Percentiles rank a stretch among this genome's conserved stretches.
Conservation (phyloP, 2,329 filamentous ascomycete species). For the Falciphora oryzae region DNA sequence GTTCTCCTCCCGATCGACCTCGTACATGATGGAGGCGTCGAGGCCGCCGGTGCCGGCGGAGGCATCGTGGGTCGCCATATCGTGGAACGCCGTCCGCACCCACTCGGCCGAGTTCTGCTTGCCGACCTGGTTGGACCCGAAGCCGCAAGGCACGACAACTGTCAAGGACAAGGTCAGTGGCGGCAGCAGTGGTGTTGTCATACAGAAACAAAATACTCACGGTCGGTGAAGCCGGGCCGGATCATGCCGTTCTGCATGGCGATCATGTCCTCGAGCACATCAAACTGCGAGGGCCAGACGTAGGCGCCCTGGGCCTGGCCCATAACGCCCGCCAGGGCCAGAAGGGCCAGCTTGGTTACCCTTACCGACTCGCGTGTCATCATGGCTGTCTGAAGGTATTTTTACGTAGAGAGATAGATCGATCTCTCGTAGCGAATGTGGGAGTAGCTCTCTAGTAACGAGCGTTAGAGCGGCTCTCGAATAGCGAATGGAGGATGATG, state of each 20-base stretch:
- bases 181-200: too few relatives aligned
- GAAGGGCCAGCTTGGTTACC: neutral
- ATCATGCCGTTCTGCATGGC: conserved; percentile 2
- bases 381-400: neutral
- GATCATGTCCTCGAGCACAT: conserved; percentile 4
- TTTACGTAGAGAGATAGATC: too few relatives aligned
- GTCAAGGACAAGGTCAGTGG: neutral
- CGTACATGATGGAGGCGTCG: conserved; percentile 55
- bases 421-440: neutral
- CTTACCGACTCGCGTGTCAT: neutral
- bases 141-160: conserved; percentile 5
- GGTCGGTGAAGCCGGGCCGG: neutral
- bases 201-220: neutral
- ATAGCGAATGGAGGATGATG: too few relatives aligned
- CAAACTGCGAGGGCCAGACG: neutral
- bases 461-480: too few relatives aligned
- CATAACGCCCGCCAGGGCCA: neutral
- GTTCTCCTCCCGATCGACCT: conserved; percentile 50
- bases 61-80: conserved; percentile 50
- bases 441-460: too few relatives aligned
- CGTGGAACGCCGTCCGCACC: conserved; percentile 56
- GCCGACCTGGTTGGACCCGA: conserved; percentile 33
- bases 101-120: conserved; percentile 56
- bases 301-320: neutral
- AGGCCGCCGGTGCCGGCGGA: conserved; percentile 45